Base-by-base conservation (phyloP, 805 yeast species). In the Yarrowia bubula region DNA sequence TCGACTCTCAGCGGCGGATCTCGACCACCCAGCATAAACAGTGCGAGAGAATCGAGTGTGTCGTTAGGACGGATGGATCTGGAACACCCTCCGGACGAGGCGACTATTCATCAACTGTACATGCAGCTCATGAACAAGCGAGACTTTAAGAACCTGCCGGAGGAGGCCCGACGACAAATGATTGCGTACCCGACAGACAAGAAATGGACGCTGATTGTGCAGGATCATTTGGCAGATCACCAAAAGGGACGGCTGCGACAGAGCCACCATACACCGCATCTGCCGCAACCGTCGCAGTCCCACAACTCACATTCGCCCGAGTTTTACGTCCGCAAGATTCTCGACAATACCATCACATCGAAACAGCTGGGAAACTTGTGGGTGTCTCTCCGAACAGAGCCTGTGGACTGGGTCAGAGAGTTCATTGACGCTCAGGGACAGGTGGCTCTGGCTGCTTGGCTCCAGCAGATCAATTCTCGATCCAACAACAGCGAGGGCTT, bases 331-430 rank as follows among this genome's bases (percentile, higher is more conserved):
- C 83, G 88, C 62, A 82, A 83, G 67, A 80, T 95, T 68, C 81
- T 92, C 72, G 86, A 88, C 41, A 88, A 88, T 70, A 76, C 84
- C 37, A 85, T 92, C 64, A 79, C 89, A 0, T 77, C 85, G 4
- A 84, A 84, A 62, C 90, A 92, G 73, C 78, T 93, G 68, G 90
- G 88, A 43, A 89, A 89, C 69, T 80, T 95, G 62, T 90, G 95
- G 89, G 97, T 95, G 6, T 90, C 96, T 53, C 79, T 93, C 47
- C 84, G 98, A 68, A 91, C 98, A 0, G 98, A 93, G 73, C 92
- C 92, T 28, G 79, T 86, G 22, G 83, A 79, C 41, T 93, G 98
- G 98, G 95, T 90, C 0, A 80, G 84, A 57, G 81, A 79, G 22
- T 95, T 95, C 71, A 80, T 91, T n/a, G 85, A 81, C 61, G 81